Base-by-base conservation (phyloP, 2,329 filamentous ascomycete species). In the Fusarium brevicatenulatum region DNA sequence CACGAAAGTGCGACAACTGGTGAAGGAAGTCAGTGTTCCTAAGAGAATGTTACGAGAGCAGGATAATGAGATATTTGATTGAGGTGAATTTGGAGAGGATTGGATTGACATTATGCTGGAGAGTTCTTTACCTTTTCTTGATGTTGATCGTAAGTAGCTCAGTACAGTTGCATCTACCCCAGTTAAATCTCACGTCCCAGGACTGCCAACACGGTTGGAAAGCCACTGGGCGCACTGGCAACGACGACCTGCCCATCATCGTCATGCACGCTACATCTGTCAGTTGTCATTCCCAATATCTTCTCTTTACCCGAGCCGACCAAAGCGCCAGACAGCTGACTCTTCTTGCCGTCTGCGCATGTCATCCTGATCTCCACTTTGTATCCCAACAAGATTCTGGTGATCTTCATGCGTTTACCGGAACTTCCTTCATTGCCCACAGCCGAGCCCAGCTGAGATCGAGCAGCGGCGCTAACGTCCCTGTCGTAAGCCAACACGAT, bases 71-170 rank as follows among this genome's bases (percentile, higher is more conserved):
- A 15, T 13, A 7, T 10, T n/a, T 4, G 9, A 36, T 19, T n/a
- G 10, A 6, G 9, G 3, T 0, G 21, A 15, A 18, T 7, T 4
- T 23, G 12, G 15, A 9, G 10, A 10, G 4, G 6, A 7, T 9
- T 9, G 11, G 9, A 21, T 12, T 2, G 18, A 0, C 7, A 13
- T 28, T 7, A 0, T 7, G 7, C 8, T 2, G 15, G 25, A 2
- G 12, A 21, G 2, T 0, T 3, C 7, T 25, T 21, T 21, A 9
- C 12, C n/a, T 3, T 25, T 52, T 9, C 18, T 9, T 19, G 4
- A 52, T 19, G 0, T 15, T 4, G 8, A 25, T 9, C 2, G 18
- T 21, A 2, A 52, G 12, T 3, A 8, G 3, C 2, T 25, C 13
- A 9, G 16, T 0, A 2, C 7, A 9, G 10, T 4, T 21, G 34